phyloP scores from a whole-genome alignment of 768 basidiomycete genomes.

The Cantharellus anzutake region DNA sequence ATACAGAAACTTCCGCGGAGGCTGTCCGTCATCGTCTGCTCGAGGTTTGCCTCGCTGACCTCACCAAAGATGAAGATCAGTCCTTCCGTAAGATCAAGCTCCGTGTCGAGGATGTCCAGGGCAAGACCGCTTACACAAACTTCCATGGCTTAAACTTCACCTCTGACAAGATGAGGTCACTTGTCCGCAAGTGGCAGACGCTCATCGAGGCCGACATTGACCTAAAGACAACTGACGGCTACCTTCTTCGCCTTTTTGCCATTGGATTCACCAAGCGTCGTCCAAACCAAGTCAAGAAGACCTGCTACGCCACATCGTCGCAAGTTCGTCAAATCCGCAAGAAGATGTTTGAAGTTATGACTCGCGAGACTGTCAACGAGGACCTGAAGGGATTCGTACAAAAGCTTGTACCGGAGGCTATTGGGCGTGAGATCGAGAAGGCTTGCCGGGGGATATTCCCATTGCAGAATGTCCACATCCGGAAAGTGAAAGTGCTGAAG shows the following conservation, averaged over 20 bases:
- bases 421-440: conserved; percentile 99
- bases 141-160: conserved; percentile 99
- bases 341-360: conserved; percentile 99
- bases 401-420: conserved; percentile 98
- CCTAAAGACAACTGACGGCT: conserved; percentile 97
- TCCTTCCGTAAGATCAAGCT: conserved; percentile 99
- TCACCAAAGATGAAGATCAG: conserved; percentile 99
- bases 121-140: conserved; percentile 98
- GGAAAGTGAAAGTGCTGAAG: conserved; percentile 99
- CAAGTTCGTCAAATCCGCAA: conserved; percentile 96
- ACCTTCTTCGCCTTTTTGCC: conserved; percentile 95
- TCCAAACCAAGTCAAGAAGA: conserved; percentile 93
- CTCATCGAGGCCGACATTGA: conserved; percentile 98
- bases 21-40: conserved; percentile 92
- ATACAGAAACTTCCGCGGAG: conserved; percentile 91
- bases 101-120: conserved; percentile 88
- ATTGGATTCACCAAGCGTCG: conserved; percentile 99
- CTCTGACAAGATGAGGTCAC: conserved; percentile 97
- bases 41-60: conserved; percentile 89
- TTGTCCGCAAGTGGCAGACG: conserved; percentile 99
- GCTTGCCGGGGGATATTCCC: conserved; percentile 92
- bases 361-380: conserved; percentile 80
- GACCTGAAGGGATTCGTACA: conserved; percentile 97
- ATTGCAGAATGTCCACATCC: conserved; percentile 94
- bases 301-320: conserved; percentile 88